These are phyloP conservation scores for Russula foetens DNA, from an alignment of 768 basidiomycete species.

Conservation along the genomic window DNA sequence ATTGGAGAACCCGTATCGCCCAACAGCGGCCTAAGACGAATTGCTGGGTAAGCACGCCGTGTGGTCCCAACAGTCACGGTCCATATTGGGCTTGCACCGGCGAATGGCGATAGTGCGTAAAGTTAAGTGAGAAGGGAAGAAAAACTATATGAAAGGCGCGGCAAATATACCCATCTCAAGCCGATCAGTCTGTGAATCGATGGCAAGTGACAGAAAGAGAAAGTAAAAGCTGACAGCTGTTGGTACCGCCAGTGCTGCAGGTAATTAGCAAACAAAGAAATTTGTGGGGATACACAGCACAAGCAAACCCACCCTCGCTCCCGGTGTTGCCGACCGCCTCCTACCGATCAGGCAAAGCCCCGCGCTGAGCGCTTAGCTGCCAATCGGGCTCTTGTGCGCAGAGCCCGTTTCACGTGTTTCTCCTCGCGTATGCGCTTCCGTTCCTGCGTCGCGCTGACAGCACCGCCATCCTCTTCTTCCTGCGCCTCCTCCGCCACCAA, in stretches of 20 bases:
- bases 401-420: slow-evolving; percentile 32
- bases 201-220: background rate
- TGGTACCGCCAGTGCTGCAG: too few species aligned
- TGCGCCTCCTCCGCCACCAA: slow-evolving; percentile 37
- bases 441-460: slow-evolving; percentile 62
- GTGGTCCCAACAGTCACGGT: too few species aligned
- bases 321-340: background rate
- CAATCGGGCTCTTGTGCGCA: slow-evolving; percentile 27
- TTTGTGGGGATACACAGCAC: too few species aligned
- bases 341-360: background rate
- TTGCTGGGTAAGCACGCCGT: too few species aligned
- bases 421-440: slow-evolving; percentile 47
- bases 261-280: too few species aligned
- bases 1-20: too few species aligned
- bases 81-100: too few species aligned
- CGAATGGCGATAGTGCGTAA: slow-evolving; percentile 3
- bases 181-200: background rate
- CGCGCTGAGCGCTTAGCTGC: slow-evolving; percentile 7
- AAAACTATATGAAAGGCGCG: background rate
- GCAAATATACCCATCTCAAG: slow-evolving; percentile 1
- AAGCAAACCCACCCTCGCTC: too few species aligned
- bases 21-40: too few species aligned
- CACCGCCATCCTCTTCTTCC: slow-evolving; percentile 47
- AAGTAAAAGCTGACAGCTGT: background rate
- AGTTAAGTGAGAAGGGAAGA: background rate